phyloP scores from a whole-genome alignment of 2,329 filamentous ascomycete species.

The Fusarium torulosum region DNA sequence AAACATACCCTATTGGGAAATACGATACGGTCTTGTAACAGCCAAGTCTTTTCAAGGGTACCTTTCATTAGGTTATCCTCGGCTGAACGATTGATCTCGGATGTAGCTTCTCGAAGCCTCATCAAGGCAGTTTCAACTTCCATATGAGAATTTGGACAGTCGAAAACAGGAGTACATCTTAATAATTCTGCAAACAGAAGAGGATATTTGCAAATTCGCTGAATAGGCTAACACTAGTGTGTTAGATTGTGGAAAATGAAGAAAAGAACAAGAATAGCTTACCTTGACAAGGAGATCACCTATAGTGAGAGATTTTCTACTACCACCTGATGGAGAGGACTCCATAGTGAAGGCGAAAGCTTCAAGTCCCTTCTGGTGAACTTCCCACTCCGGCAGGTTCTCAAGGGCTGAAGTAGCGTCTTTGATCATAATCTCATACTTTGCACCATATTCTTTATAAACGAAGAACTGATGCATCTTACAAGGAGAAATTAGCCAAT shows the following conservation, averaged over 20 bases:
- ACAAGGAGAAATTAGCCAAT: background rate
- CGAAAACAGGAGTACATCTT: constrained; percentile 83
- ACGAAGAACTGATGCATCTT: constrained; percentile 85
- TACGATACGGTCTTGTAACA: constrained; percentile 83
- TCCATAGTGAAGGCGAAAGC: constrained; percentile 80
- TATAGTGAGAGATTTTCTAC: constrained; percentile 83
- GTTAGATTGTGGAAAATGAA: constrained; percentile 4
- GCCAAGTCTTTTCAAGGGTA: constrained; percentile 83
- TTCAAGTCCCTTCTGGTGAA: constrained; percentile 88
- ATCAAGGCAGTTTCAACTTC: constrained; percentile 81
- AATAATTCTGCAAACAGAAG: constrained; percentile 87
- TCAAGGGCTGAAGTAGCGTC: constrained; percentile 78
- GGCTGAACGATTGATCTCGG: constrained; percentile 86
- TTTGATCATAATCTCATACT: constrained; percentile 86
- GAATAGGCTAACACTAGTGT: constrained; percentile 75
- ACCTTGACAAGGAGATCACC: constrained; percentile 93
- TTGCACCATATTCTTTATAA: constrained; percentile 93
- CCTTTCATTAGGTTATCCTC: constrained; percentile 78
- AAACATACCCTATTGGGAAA: constrained; percentile 77
- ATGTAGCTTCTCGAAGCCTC: constrained; percentile 78
- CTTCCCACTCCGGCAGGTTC: constrained; percentile 78
- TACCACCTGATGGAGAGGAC: constrained; percentile 70
- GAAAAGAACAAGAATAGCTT: constrained; percentile 5
- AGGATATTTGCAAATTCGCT: constrained; percentile 91
- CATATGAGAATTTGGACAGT: constrained; percentile 86